Conservation (phyloP, 2,329 filamentous ascomycete genomes). For the Hypoxylon sp. region DNA sequence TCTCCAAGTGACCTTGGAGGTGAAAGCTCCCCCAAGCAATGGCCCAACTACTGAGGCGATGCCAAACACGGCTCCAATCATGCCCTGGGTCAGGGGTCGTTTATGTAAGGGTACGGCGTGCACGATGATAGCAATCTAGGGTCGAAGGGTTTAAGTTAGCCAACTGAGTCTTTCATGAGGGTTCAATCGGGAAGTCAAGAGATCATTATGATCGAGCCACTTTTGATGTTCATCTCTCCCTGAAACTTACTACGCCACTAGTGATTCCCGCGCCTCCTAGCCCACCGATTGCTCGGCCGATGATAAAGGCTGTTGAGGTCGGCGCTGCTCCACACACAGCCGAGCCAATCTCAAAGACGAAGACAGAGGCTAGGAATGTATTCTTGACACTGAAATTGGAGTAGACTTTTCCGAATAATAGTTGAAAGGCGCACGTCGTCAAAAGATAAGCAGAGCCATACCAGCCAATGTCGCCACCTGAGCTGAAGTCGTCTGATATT, state of each 20-base stretch:
- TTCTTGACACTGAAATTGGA: constrained; percentile 2
- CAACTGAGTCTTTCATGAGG: constrained; percentile 11
- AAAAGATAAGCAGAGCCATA: constrained; percentile 14
- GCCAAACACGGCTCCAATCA: constrained; percentile 56
- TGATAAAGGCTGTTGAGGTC: constrained; percentile 49
- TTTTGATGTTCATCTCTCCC: constrained; percentile 56
- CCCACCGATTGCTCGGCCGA: constrained; percentile 51
- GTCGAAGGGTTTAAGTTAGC: background rate
- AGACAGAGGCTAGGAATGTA: background rate
- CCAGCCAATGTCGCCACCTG: constrained; percentile 8
- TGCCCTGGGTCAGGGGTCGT: constrained; percentile 55
- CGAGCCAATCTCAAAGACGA: constrained; percentile 46
- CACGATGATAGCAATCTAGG: constrained; percentile 54
- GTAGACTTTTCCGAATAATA: constrained; percentile 15
- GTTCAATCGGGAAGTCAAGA: background rate
- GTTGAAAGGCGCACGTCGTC: constrained; percentile 8
- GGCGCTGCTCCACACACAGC: constrained; percentile 50
- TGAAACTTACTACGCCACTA: constrained; percentile 33
- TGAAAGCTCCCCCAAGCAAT: constrained; percentile 44
- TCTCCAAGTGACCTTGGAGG: constrained; percentile 39
- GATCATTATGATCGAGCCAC: constrained; percentile 1
- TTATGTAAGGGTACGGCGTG: constrained; percentile 55
- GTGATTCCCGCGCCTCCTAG: constrained; percentile 27
- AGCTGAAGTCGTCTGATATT: constrained; percentile 9
- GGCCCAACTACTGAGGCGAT: constrained; percentile 56